phyloP scores from a whole-genome alignment of 2,329 filamentous ascomycete species.

The Xylaria multiplex region DNA sequence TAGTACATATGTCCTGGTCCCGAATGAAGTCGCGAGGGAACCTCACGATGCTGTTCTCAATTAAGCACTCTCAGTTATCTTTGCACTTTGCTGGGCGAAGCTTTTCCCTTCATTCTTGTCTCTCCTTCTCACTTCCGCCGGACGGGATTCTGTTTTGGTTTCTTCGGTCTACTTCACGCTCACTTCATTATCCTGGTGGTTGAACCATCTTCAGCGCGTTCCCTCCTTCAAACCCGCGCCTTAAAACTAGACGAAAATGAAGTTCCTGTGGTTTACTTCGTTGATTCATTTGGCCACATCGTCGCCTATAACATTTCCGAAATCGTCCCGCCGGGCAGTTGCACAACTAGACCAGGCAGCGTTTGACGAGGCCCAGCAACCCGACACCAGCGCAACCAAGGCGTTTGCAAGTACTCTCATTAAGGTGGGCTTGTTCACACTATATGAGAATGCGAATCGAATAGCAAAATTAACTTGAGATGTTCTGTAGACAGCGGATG shows the following conservation, averaged over 20 bases:
- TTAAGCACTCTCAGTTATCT: background rate
- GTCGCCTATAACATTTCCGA: conserved; percentile 30
- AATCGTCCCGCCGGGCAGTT: conserved; percentile 44
- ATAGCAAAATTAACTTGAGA: conserved; percentile 19
- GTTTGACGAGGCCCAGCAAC: conserved; percentile 55
- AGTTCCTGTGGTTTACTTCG: conserved; percentile 24
- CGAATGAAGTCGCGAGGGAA: conserved; percentile 7
- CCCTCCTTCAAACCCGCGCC: conserved; percentile 4
- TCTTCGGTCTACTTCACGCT: conserved; percentile 3
- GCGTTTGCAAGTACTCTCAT: conserved; percentile 54
- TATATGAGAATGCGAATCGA: background rate
- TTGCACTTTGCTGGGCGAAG: conserved; percentile 21
- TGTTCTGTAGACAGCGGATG: conserved; percentile 51
- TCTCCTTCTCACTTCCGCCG: conserved; percentile 32
- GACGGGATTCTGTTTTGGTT: conserved; percentile 29
- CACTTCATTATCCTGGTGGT: conserved; percentile 15
- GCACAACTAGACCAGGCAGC: conserved; percentile 52
- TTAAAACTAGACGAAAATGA: conserved; percentile 7
- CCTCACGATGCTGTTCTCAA: conserved; percentile 25
- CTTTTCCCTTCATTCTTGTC: conserved; percentile 17
- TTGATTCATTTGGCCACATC: conserved; percentile 30
- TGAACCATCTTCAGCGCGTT: conserved; percentile 9
- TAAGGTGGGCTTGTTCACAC: conserved; percentile 43
- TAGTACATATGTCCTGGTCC: conserved; percentile 22
- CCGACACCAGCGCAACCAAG: conserved; percentile 55